phyloP scores from a whole-genome alignment of 2,329 filamentous ascomycete species.

The Tolypocladium pustulatum region DNA sequence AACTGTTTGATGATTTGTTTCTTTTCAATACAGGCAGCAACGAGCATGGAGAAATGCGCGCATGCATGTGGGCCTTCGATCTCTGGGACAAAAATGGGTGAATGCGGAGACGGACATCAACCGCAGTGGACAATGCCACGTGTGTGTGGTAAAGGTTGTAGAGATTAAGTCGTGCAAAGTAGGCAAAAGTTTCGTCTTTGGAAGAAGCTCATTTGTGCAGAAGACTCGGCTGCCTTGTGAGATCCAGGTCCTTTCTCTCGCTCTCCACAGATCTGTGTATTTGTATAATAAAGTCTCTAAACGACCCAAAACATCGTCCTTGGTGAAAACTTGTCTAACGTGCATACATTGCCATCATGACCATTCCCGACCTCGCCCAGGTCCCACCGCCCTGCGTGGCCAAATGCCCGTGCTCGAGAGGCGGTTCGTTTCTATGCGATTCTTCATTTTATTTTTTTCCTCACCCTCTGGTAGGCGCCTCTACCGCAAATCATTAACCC shows the following conservation, averaged over 20 bases:
- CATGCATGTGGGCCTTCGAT: neutral
- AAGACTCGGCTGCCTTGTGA: neutral
- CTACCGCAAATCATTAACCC: conserved; percentile 1
- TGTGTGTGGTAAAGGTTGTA: neutral
- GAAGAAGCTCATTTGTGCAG: neutral
- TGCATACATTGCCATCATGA: conserved; percentile 3
- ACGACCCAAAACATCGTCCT: neutral
- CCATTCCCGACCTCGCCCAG: neutral
- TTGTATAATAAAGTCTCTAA: neutral
- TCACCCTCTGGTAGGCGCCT: conserved; percentile 6
- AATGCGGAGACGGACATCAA: neutral
- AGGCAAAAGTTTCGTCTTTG: neutral
- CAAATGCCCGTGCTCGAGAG: too few relatives aligned
- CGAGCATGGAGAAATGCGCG: neutral
- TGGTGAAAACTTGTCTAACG: neutral
- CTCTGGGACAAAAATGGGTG: neutral
- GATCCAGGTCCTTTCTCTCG: too few relatives aligned
- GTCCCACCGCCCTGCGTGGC: neutral
- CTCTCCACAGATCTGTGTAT: neutral
- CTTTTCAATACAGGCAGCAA: neutral
- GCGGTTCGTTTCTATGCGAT: conserved; percentile 1
- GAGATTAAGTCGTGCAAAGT: neutral
- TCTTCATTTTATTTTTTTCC: conserved; percentile 6
- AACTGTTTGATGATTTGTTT: neutral
- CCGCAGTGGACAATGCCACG: neutral